These are phyloP conservation scores for Microbotryum intermedium DNA, from an alignment of 1,284 basidiomycete species.

Conservation along the genomic window DNA sequence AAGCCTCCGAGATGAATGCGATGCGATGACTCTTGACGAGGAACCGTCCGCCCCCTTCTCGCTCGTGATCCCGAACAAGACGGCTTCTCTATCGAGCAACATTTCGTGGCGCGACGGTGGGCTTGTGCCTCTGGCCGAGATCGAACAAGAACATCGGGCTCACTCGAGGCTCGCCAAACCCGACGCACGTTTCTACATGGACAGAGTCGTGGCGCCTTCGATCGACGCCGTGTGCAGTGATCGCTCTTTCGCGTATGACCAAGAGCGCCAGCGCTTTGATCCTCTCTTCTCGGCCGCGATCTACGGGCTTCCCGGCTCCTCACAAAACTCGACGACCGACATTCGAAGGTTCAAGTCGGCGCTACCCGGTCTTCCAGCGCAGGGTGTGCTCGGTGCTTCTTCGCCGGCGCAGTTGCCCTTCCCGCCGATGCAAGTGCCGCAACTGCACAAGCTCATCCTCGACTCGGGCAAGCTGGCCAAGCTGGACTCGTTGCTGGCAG, in stretches of 20 bases:
- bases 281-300: conserved; percentile 59
- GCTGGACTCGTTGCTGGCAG: conserved; percentile 77
- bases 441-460: conserved; percentile 89
- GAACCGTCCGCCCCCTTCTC: background rate
- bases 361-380: conserved; percentile 55
- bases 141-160: conserved; percentile 57
- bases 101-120: conserved; percentile 35
- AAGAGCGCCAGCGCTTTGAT: conserved; percentile 45
- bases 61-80: background rate
- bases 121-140: conserved; percentile 53
- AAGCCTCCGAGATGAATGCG: conserved; percentile 4
- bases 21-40: background rate
- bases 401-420: conserved; percentile 67
- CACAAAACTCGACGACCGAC: conserved; percentile 56
- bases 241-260: conserved; percentile 65
- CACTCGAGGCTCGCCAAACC: conserved; percentile 71
- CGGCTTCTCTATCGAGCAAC: conserved; percentile 33
- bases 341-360: conserved; percentile 48
- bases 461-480: conserved; percentile 95
- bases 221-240: conserved; percentile 66
- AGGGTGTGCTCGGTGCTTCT: conserved; percentile 63
- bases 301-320: conserved; percentile 70
- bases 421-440: conserved; percentile 84
- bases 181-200: conserved; percentile 70
- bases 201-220: conserved; percentile 73